Conservation (phyloP, 345 rosid genomes). For the Dovyalis caffra region DNA sequence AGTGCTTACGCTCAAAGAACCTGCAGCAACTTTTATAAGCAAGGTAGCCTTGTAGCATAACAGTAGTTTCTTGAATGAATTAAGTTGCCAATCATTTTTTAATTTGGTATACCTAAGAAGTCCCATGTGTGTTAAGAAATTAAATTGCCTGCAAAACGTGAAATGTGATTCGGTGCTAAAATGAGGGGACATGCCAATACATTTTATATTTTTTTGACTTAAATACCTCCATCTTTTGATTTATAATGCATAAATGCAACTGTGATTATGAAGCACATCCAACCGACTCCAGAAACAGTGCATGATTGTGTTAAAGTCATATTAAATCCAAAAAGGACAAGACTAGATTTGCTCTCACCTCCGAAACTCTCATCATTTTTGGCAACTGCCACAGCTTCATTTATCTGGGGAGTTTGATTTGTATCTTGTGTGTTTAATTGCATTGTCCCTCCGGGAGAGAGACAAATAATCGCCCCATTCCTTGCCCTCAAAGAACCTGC, state of each 20-base stretch:
- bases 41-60: too few relatives aligned
- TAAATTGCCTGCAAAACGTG: too few relatives aligned
- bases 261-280: background rate
- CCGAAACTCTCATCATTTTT: background rate
- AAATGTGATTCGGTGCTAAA: too few relatives aligned
- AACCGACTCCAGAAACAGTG: background rate
- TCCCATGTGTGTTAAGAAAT: too few relatives aligned
- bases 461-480: background rate
- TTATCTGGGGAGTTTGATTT: slow-evolving; percentile 4
- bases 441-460: background rate
- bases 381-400: slow-evolving; percentile 2
- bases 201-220: too few relatives aligned
- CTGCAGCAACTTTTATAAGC: slow-evolving; percentile 8
- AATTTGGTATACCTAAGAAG: too few relatives aligned
- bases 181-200: too few relatives aligned
- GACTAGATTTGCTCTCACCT: slow-evolving; percentile 5
- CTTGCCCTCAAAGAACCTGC: slow-evolving; percentile 19
- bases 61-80: background rate
- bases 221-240: too few relatives aligned
- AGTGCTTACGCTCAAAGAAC: slow-evolving; percentile 3
- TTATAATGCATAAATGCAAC: background rate
- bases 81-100: too few relatives aligned
- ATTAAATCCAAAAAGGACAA: background rate
- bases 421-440: background rate
- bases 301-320: background rate